These are phyloP conservation scores for Terana coerulea DNA, from an alignment of 768 basidiomycete genomes.

Conservation along the genomic window DNA sequence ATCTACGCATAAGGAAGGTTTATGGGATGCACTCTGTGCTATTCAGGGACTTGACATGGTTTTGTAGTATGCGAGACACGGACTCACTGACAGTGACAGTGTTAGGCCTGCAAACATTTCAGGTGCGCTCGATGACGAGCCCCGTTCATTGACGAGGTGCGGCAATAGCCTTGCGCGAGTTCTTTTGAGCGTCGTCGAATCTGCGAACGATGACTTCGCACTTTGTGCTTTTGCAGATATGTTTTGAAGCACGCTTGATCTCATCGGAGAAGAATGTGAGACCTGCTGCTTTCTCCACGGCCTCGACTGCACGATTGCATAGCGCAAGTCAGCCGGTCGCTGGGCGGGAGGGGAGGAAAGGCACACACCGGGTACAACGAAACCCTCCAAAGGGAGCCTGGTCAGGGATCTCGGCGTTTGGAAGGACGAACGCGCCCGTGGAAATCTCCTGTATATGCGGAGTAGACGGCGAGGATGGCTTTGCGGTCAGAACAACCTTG, in stretches of 20 bases:
- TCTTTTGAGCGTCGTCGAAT: constrained; percentile 89
- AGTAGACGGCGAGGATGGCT: constrained; percentile 67
- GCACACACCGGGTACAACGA: constrained; percentile 72
- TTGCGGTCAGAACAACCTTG: constrained; percentile 84
- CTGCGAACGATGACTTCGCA: constrained; percentile 85
- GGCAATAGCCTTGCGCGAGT: constrained; percentile 49
- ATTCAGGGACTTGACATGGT: no score
- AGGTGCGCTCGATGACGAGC: no score
- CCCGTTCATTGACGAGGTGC: no score
- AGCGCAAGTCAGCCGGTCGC: not conserved
- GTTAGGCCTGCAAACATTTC: no score
- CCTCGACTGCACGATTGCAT: constrained; percentile 60
- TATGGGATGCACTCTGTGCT: no score
- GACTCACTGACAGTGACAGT: no score
- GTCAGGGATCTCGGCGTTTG: constrained; percentile 91
- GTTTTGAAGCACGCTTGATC: constrained; percentile 69
- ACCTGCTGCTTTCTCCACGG: constrained; percentile 88
- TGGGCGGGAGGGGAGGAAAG: not conserved
- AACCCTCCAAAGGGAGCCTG: constrained; percentile 73
- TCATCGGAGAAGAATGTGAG: constrained; percentile 82
- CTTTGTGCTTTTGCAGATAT: constrained; percentile 85
- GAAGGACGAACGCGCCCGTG: constrained; percentile 92
- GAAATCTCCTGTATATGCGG: constrained; percentile 73
- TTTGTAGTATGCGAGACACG: no score
- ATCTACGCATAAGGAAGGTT: no score